Evolutionary conservation across 1,284 basidiomycete genomes (phyloP), one percentile per base, ranked within the genome.

Genomic region (Irpex sp.): DNA sequence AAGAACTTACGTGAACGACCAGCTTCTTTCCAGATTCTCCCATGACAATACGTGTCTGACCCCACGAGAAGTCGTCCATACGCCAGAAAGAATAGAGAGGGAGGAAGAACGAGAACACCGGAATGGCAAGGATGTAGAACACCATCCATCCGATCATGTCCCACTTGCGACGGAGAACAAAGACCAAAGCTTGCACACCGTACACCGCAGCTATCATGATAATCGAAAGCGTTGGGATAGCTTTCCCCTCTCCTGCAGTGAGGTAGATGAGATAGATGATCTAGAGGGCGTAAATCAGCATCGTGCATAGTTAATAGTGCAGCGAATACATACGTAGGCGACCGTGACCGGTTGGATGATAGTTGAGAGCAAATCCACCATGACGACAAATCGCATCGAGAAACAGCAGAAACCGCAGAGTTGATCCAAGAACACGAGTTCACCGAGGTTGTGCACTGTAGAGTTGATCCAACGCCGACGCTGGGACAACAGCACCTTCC

Each of bases 1-100:
- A 5, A 31, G 19, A 19, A 59, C 89, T 67, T 74, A 94, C 93
- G 75, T 98, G 97, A 60, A 98, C 88, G 67, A 98, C 89, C 68
- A 98, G 81, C 79, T 95, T 96, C 83, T 97, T 96, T 35, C 96
- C 97, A 63, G 89, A 85, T 77, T 99, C 97, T 69, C 96, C 97
- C 68, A 97, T 80, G 37, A 99, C 96, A 66, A 96, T 76, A 87
- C 93, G 93, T 19, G 95, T 97, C 56, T 86, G 84, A 86, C 97
- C 97, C 97, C 95, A 97, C 3, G 94, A 96, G 86, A 98, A 98
- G 78, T 97, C 95, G 77, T 98, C 97, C 96, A 98, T 98, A 69
- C 85, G 88, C 97, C 96, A 99, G 89, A 98, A 98, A 1, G 97
- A 97, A 77, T 98, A 98, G 19, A 98, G 78, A 0, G 96, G 97